Conservation (phyloP, 257 asterid genomes). For the Eustoma russellianum region DNA sequence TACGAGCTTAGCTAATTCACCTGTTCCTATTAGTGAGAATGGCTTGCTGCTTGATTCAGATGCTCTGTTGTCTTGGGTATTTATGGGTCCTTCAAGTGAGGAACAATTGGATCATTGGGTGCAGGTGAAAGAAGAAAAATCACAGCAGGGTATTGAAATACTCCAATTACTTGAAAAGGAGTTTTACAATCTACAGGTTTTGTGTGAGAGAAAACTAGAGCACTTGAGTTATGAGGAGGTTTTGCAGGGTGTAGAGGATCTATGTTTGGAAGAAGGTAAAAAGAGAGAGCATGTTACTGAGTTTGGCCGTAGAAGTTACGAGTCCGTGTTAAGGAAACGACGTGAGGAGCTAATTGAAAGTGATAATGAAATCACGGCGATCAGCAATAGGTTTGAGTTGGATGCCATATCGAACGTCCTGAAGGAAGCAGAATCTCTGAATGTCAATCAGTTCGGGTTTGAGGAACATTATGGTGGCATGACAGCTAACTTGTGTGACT, state of each 20-base stretch:
- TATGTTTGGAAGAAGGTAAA: conserved; percentile 81
- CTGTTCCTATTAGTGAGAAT: conserved; percentile 32
- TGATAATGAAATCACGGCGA: conserved; percentile 38
- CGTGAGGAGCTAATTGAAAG: conserved; percentile 61
- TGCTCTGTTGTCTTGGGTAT: conserved; percentile 84
- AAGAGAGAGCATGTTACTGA: conserved; percentile 57
- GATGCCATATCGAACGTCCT: conserved; percentile 80
- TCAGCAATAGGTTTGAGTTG: conserved; percentile 61
- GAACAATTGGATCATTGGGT: conserved; percentile 67
- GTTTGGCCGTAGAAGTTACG: conserved; percentile 50
- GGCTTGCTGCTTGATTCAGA: conserved; percentile 55
- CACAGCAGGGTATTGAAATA: conserved; percentile 58
- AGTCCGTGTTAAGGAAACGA: conserved; percentile 59
- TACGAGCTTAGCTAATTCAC: conserved; percentile 23
- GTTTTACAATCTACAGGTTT: conserved; percentile 62
- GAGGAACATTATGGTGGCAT: conserved; percentile 66
- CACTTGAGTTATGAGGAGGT: conserved; percentile 80
- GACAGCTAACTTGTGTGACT: conserved; percentile 56
- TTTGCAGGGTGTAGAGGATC: conserved; percentile 74
- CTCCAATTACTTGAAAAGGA: conserved; percentile 82
- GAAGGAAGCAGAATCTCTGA: conserved; percentile 80
- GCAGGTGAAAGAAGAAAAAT: conserved; percentile 56
- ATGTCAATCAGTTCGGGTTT: conserved; percentile 64
- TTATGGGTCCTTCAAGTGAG: conserved; percentile 58
- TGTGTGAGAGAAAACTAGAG: conserved; percentile 85